Conservation (phyloP, 2,329 filamentous ascomycete genomes). For the Penicillium janthinellum region DNA sequence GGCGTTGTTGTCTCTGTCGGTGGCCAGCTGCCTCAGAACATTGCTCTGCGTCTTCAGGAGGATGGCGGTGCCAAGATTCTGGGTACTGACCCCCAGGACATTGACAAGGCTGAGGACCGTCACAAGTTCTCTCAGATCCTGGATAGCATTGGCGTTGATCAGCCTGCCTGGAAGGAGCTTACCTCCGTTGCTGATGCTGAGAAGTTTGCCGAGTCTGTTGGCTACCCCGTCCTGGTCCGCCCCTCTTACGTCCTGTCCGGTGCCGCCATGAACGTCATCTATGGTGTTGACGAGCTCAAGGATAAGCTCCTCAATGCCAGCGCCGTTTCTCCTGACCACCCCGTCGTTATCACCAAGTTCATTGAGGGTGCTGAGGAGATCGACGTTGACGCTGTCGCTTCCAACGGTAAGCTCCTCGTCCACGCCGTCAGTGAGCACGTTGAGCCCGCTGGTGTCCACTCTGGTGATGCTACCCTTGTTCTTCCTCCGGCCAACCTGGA, state of each 20-base stretch:
- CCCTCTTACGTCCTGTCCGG: conserved; percentile 95
- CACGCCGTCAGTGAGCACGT: conserved; percentile 96
- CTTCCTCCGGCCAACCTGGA: conserved; percentile 84
- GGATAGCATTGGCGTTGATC: conserved; percentile 94
- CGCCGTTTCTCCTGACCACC: conserved; percentile 91
- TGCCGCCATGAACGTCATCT: conserved; percentile 97
- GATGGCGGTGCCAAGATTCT: conserved; percentile 86
- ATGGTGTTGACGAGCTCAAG: conserved; percentile 82
- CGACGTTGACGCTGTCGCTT: conserved; percentile 90
- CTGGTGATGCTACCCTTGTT: conserved; percentile 92
- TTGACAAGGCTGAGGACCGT: conserved; percentile 96
- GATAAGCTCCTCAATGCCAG: conserved; percentile 91
- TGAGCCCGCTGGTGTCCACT: conserved; percentile 96
- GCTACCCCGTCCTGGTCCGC: conserved; percentile 92
- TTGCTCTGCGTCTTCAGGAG: conserved; percentile 90
- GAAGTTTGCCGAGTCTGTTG: conserved; percentile 78
- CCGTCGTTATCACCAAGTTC: conserved; percentile 97
- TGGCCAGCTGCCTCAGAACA: conserved; percentile 96
- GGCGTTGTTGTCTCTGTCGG: conserved; percentile 95
- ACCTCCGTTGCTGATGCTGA: conserved; percentile 87
- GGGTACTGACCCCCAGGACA: conserved; percentile 89
- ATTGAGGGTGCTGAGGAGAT: conserved; percentile 97
- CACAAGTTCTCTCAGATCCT: conserved; percentile 98
- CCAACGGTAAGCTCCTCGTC: conserved; percentile 79
- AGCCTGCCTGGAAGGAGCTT: conserved; percentile 97